Evolutionary conservation across 495 filamentous ascomycete genomes (phyloP).

Genomic region (Penicillium robsamsonii): DNA sequence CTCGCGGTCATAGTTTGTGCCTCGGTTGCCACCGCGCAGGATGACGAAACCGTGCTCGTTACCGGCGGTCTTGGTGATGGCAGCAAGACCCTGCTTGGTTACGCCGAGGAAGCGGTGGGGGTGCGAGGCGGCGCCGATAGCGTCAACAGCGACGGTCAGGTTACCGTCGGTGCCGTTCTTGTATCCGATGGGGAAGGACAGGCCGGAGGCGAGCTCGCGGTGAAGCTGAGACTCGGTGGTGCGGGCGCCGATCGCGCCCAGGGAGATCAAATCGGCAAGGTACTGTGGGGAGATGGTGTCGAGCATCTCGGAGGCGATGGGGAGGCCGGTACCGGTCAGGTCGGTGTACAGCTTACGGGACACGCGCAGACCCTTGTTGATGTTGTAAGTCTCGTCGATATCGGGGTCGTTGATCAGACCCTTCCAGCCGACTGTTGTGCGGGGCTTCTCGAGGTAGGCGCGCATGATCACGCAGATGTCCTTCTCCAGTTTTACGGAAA

Average conservation of each 20-base stretch:
- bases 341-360: slow-evolving; percentile 88
- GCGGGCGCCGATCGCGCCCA: slow-evolving; percentile 92
- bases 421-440: slow-evolving; percentile 99
- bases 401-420: slow-evolving; percentile 98
- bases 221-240: slow-evolving; percentile 98
- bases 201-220: slow-evolving; percentile 90
- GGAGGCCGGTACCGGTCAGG: slow-evolving; percentile 80
- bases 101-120: slow-evolving; percentile 98
- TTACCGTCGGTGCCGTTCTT: slow-evolving; percentile 99
- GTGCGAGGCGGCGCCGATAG: slow-evolving; percentile 85
- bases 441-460: slow-evolving; percentile 97
- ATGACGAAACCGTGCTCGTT: slow-evolving; percentile 99
- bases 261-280: slow-evolving; percentile 89
- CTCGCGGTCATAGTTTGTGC: slow-evolving; percentile 91
- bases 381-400: slow-evolving; percentile 95
- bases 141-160: slow-evolving; percentile 91
- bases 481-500: slow-evolving; percentile 70
- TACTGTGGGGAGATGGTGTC: slow-evolving; percentile 98
- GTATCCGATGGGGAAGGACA: slow-evolving; percentile 98
- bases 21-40: slow-evolving; percentile 82
- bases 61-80: slow-evolving; percentile 87
- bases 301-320: slow-evolving; percentile 95
- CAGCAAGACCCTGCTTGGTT: slow-evolving; percentile 96
- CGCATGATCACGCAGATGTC: slow-evolving; percentile 96
- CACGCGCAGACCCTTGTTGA: slow-evolving; percentile 95